Evolutionary conservation across 2,329 filamentous ascomycete genomes (phyloP).

Genomic region (Sarocladium kiliense): DNA sequence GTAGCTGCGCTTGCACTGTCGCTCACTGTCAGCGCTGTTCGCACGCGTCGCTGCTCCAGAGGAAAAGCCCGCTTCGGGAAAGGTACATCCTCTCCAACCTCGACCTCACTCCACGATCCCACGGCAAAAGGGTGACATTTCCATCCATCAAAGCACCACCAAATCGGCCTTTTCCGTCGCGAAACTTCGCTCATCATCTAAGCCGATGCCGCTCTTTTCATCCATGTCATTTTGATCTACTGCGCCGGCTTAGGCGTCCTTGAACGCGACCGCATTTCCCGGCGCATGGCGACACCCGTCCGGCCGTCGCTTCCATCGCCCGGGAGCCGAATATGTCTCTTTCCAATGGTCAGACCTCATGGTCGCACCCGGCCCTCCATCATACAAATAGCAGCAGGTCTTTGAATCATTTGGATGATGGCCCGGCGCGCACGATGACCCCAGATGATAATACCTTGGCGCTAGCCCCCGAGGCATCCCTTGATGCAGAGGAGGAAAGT

Average conservation of each 20-base stretch:
- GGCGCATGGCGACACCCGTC: conserved; percentile 53
- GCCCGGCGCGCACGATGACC: conserved; percentile 41
- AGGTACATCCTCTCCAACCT: conserved; percentile 33
- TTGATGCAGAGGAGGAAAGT: conserved; percentile 62
- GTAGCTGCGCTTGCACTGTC: not conserved
- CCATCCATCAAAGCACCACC: conserved; percentile 47
- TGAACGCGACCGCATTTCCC: conserved; percentile 45
- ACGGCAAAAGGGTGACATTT: conserved; percentile 43
- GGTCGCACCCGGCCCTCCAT: conserved; percentile 54
- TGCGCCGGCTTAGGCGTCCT: conserved; percentile 40
- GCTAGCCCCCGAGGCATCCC: conserved; percentile 57
- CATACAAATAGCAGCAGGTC: conserved; percentile 42
- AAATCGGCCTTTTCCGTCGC: conserved; percentile 33
- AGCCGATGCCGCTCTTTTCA: conserved; percentile 44
- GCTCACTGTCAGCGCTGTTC: conserved; percentile 1
- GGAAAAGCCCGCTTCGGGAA: conserved; percentile 34
- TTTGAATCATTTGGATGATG: conserved; percentile 59
- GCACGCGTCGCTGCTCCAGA: conserved; percentile 17
- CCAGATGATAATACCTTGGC: conserved; percentile 42
- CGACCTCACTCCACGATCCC: conserved; percentile 52
- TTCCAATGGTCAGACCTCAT: conserved; percentile 60
- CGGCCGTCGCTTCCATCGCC: conserved; percentile 42
- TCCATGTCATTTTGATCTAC: conserved; percentile 44
- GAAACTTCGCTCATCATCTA: conserved; percentile 43
- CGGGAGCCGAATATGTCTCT: conserved; percentile 57